Conservation (phyloP, 1,284 basidiomycete genomes). For the Takashimella tepidaria region DNA sequence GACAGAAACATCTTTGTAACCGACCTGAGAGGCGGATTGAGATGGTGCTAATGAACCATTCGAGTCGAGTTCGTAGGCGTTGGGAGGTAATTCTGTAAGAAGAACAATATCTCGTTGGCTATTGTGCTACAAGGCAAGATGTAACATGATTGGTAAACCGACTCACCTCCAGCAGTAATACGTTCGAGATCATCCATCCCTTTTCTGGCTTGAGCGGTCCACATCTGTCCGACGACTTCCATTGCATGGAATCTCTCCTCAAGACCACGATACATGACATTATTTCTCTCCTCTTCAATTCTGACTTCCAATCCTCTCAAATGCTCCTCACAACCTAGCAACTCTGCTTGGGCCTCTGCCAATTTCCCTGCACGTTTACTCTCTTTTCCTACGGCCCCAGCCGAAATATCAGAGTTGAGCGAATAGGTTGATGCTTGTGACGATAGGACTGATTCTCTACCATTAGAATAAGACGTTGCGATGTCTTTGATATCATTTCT, state of each 20-base stretch:
- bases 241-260: conserved; percentile 47
- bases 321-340: conserved; percentile 48
- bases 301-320: conserved; percentile 41
- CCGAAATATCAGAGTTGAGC: conserved; percentile 24
- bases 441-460: conserved; percentile 14
- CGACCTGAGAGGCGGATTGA: conserved; percentile 47
- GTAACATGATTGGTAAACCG: not conserved
- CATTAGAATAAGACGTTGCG: conserved; percentile 24
- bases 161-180: conserved; percentile 27
- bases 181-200: conserved; percentile 44
- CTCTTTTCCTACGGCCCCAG: conserved; percentile 32
- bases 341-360: conserved; percentile 46
- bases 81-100: conserved; percentile 27
- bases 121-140: not conserved
- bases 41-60: conserved; percentile 49
- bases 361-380: conserved; percentile 43
- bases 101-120: no score
- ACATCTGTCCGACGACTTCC: conserved; percentile 48
- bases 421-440: conserved; percentile 29
- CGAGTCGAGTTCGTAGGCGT: conserved; percentile 47
- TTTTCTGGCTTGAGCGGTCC: conserved; percentile 42
- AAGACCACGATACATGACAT: conserved; percentile 46
- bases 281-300: conserved; percentile 47
- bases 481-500: conserved; percentile 43
- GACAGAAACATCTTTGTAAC: conserved; percentile 30